Base-by-base conservation (phyloP, 495 filamentous ascomycete species). In the Xylaria flabelliformis region DNA sequence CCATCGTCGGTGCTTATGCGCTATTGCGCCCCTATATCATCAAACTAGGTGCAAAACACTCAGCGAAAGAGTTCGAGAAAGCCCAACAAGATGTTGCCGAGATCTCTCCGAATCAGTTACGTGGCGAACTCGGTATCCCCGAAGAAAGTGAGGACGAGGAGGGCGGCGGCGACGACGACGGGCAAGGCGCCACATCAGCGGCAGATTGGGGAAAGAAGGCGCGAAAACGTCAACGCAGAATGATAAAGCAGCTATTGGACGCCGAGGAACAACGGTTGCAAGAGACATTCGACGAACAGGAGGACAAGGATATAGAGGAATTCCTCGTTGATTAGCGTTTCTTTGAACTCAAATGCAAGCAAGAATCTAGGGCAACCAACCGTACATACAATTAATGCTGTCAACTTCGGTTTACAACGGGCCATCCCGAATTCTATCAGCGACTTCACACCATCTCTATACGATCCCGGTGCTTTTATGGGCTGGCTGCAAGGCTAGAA, bases 231-330 rank as follows among this genome's bases (percentile, higher is more conserved):
- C 89, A 91, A 74, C 82, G 89, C 24, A 86, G 89, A 69, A 80
- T 89, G 74, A 84, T 93, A 70, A 88, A 84, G 81, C 84, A 85
- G 75, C 70, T 88, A 53, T 71, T 87, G 55, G 84, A 85, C 44
- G 90, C 72, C 75, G 87, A 80, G 79, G 90, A 85, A 75, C 76
- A 74, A 72, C 71, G 80, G 67, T 72, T 83, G 42, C 77, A 80
- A 61, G 83, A 87, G 74, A 77, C 80, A 19, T 80, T 75, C 76
- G 83, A 79, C 80, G 88, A 90, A 74, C 80, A 90, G 50, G 90
- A 91, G 75, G 87, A 91, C 67, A 90, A 88, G 77, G 91, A 91
- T 76, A 88, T 95, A 77, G 86, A 89, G 85, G 89, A 93, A 77
- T 89, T 90, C 75, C 82, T 94, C 80, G 84, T 90, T 46, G 71